Percentiles rank a stretch among this genome's conserved stretches.
Conservation (phyloP, 805 yeast species). For the Ogataea nonfermentans region DNA sequence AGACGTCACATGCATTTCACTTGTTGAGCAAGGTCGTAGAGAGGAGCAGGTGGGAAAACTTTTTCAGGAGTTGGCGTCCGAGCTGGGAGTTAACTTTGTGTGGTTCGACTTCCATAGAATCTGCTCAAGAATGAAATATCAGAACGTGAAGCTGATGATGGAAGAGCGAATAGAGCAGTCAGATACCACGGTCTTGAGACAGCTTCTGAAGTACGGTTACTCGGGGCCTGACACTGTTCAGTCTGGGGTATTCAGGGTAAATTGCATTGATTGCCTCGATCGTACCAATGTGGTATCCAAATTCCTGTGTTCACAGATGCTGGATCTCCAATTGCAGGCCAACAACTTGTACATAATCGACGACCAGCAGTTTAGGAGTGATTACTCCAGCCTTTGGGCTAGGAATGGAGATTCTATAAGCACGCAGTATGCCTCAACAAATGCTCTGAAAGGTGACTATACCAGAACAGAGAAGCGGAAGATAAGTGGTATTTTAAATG, state of each 20-base stretch:
- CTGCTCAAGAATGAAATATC: slow-evolving; percentile 42
- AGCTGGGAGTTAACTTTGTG: slow-evolving; percentile 42
- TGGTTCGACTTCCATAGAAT: slow-evolving; percentile 67
- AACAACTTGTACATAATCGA: slow-evolving; percentile 4
- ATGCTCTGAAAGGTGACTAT: slow-evolving; percentile 50
- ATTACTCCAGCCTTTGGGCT: slow-evolving; percentile 51
- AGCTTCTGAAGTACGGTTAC: neutral
- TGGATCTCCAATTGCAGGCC: slow-evolving; percentile 27
- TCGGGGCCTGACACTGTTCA: slow-evolving; percentile 30
- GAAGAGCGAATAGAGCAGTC: slow-evolving; percentile 22
- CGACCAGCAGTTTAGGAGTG: slow-evolving; percentile 20
- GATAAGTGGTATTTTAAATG: slow-evolving; percentile 41
- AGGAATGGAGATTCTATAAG: slow-evolving; percentile 69
- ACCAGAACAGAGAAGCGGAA: slow-evolving; percentile 43
- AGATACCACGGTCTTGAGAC: neutral
- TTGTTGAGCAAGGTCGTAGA: slow-evolving; percentile 38
- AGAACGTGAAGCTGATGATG: slow-evolving; percentile 34
- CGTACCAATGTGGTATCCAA: slow-evolving; percentile 56
- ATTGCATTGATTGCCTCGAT: slow-evolving; percentile 65
- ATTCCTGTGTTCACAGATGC: slow-evolving; percentile 32
- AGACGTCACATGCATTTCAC: slow-evolving; percentile 34
- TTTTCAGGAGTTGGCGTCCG: too few species aligned
- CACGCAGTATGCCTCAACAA: slow-evolving; percentile 58
- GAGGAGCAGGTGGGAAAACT: slow-evolving; percentile 37
- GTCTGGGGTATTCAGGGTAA: slow-evolving; percentile 54